Evolutionary conservation across 1,284 basidiomycete genomes (phyloP).

Genomic region (Ceraceosorus guamensis): DNA sequence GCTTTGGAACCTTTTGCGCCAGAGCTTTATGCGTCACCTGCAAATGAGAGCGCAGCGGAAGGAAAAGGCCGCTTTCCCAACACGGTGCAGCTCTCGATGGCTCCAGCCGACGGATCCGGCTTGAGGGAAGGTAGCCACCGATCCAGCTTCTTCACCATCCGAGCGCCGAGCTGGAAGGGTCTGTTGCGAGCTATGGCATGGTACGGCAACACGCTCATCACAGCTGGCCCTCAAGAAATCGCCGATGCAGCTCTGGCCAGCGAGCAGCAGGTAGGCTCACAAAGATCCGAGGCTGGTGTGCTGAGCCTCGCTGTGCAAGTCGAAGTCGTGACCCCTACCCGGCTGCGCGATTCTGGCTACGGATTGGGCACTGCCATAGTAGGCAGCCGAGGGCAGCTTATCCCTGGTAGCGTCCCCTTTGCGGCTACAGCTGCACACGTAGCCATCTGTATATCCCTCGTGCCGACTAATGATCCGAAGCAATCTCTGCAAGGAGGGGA

Average conservation of each 20-base stretch:
- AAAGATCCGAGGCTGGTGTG: conserved; percentile 4
- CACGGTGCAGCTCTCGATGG: conserved; percentile 13
- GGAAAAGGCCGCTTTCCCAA: conserved; percentile 19
- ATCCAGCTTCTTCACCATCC: conserved; percentile 22
- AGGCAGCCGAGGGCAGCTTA: not conserved
- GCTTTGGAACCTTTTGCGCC: conserved; percentile 20
- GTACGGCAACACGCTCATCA: conserved; percentile 33
- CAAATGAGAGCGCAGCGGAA: not conserved
- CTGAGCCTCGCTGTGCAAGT: conserved; percentile 18
- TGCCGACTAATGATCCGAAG: conserved; percentile 1
- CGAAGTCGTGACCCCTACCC: conserved; percentile 31
- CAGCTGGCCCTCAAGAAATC: conserved; percentile 23
- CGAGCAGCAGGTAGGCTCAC: not conserved
- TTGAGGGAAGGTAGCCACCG: not conserved
- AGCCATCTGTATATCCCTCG: conserved; percentile 23
- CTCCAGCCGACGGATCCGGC: conserved; percentile 2
- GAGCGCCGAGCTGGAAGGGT: conserved; percentile 31
- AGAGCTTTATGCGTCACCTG: conserved; percentile 12
- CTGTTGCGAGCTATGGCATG: conserved; percentile 32
- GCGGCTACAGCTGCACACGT: conserved; percentile 25
- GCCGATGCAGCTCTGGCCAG: conserved; percentile 14
- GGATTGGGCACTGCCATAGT: too few relatives aligned
- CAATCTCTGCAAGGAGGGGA: not conserved
- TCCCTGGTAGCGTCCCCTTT: conserved; percentile 2
- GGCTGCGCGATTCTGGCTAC: not conserved